Base-by-base conservation (phyloP, 305 asterid genomes). In the Fraxinus baroniana region DNA sequence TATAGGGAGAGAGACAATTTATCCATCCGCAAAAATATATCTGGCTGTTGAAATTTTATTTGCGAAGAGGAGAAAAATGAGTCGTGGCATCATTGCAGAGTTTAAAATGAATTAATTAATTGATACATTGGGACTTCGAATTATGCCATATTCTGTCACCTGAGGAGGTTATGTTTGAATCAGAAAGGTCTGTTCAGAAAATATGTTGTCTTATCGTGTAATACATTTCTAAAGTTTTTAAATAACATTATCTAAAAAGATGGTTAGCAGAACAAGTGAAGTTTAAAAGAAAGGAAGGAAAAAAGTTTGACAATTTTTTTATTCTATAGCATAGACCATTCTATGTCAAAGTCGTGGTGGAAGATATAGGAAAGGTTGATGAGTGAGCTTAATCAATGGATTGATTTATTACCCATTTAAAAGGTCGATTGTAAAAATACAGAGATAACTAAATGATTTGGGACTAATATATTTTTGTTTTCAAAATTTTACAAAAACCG, bases 1-100 rank as follows among this genome's bases (percentile, higher is more conserved):
- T 83, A 37, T 82, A 39, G 80, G 49, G 76, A 17, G 18, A 62
- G 60, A 8, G 7, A 37, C 70, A 78, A 28, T 46, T 62, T 76
- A 37, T 68, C 15, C 62, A 10, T 10, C 7, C 6, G 3, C 17
- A 10, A n/a, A 66, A 66, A 5, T 66, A 66, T 3, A 22, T 3
- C 17, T 66, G 36, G 35, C 35, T 7, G 3, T 60, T 60, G 70
- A n/a, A n/a, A 20, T 20, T 5, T 17, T 52, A 5, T 20, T 52
- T 15, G 22, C 7, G 1, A 17, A 52, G 64, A 17, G 64, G 64
- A 52, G 64, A 52, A 17, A 52, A 52, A 8, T 52, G 24, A 15
- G 64, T 60, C 7, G 28, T 60, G 30, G 28, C 30, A 60, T 60
- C 26, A 60, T 57, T 18, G 22, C 9, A 18, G 6, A n/a, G 68